Conservation (phyloP, 768 basidiomycete species). For the Tubosaeta brunneosetosa region DNA sequence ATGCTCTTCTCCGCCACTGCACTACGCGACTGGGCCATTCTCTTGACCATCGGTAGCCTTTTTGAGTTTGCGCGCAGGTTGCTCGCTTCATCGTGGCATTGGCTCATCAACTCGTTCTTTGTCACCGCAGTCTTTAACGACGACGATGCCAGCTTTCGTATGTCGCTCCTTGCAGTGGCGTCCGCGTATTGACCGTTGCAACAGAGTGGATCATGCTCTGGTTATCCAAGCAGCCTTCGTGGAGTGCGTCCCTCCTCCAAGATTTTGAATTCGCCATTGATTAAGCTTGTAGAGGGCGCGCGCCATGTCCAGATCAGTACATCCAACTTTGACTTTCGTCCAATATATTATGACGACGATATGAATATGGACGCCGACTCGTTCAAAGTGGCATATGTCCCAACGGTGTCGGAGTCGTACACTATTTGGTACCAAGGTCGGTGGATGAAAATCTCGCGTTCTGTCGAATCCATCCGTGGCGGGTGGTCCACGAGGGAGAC, state of each 20-base stretch:
- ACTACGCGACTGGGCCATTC: conserved; percentile 58
- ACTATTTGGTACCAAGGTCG: conserved; percentile 31
- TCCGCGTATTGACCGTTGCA: not conserved
- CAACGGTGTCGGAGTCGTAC: conserved; percentile 31
- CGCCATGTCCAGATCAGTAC: conserved; percentile 53
- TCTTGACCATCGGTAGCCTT: conserved; percentile 57
- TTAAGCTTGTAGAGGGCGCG: conserved; percentile 28
- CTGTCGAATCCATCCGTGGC: conserved; percentile 12
- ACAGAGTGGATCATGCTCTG: conserved; percentile 70
- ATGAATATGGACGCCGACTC: conserved; percentile 20
- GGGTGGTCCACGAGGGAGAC: conserved; percentile 21
- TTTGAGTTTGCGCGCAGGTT: conserved; percentile 56
- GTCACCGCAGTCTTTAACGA: conserved; percentile 60
- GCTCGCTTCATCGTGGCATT: conserved; percentile 39
- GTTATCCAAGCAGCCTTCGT: conserved; percentile 59
- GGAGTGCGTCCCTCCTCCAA: conserved; percentile 38
- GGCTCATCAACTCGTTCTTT: conserved; percentile 49
- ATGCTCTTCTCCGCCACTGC: conserved; percentile 52
- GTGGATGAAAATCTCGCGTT: conserved; percentile 28
- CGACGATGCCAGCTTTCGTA: conserved; percentile 54
- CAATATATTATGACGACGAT: conserved; percentile 15
- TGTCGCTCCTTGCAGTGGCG: conserved; percentile 13
- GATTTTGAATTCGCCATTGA: not conserved
- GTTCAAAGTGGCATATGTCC: conserved; percentile 34
- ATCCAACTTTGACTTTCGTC: conserved; percentile 29